Base-by-base conservation (phyloP, 2,329 filamentous ascomycete species). In the Aspergillus proliferans region DNA sequence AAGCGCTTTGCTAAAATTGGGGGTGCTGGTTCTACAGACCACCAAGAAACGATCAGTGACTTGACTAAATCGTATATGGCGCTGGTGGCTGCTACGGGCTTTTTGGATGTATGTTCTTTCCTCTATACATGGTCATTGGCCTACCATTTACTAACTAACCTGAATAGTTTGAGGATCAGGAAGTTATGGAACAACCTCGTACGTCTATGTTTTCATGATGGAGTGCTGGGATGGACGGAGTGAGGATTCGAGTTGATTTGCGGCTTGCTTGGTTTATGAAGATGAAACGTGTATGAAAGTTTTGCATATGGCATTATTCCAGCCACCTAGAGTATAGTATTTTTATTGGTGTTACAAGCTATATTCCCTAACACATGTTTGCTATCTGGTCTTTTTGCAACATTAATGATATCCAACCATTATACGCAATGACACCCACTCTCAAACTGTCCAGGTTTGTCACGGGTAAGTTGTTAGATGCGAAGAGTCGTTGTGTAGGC, bases 1-100 rank as follows among this genome's bases (percentile, higher is more conserved):
- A 98, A 98, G 74, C 80, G 90, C 57, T 88, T 87, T 58, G 88
- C 88, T 0, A 87, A 87, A 43, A 87, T 95, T 49, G 86, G 87
- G 15, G 70, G 72, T 36, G 66, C 71, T 30, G 65, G 69, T 4
- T 65, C 66, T 30, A 68, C 71, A 10, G 65, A 71, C 39, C 73
- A 83, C 33, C 82, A 83, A 46, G 76, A 83, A 48, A 80, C 82
- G 54, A 74, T 95, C 34, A 79, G 82, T 43, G 88, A 92, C 58
- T 70, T 97, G 57, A 88, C 91, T 5, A 89, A 95, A 66, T 85
- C 88, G 43, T 88, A 93, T 62, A 85, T 92, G 70, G 77, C 93
- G 47, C 76, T 97, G 55, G 87, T 96, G 61, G 79, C 84, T 26
- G 83, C 89, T 34, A 94, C 88, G 8, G 85, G 83, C 40, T 96